Evolutionary conservation across 371 early-diverging fungal genomes (phyloP).

Genomic region (Basidiobolus meristosporus): DNA sequence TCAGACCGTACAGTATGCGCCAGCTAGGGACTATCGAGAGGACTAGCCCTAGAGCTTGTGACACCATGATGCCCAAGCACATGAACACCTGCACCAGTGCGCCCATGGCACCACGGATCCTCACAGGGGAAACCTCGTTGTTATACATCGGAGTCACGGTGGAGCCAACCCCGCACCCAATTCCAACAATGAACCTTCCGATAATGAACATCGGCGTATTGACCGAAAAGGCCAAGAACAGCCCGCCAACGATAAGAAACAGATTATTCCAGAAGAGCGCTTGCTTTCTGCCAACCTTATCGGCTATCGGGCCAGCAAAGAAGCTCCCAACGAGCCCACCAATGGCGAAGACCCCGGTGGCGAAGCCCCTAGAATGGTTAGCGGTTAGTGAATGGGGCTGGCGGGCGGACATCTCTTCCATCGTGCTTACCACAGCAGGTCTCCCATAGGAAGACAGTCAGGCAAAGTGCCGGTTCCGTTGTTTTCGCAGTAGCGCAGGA

Average conservation of each 20-base stretch:
- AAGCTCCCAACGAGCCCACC: slow-evolving; percentile 62
- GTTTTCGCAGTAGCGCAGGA: slow-evolving; percentile 1
- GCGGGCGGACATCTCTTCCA: too few species aligned
- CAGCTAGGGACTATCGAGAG: slow-evolving; percentile 36
- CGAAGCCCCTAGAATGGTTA: too few species aligned
- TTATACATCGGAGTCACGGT: slow-evolving; percentile 64
- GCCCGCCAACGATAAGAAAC: slow-evolving; percentile 37
- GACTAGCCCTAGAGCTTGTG: slow-evolving; percentile 33
- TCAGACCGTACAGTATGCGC: slow-evolving; percentile 37
- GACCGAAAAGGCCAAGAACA: slow-evolving; percentile 31
- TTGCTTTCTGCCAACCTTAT: slow-evolving; percentile 41
- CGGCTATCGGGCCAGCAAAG: slow-evolving; percentile 24
- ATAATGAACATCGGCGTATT: slow-evolving; percentile 38
- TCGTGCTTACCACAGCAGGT: not conserved
- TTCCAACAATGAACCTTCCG: slow-evolving; percentile 68
- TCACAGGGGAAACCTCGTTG: slow-evolving; percentile 56
- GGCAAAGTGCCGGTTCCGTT: not conserved
- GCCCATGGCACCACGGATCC: slow-evolving; percentile 46
- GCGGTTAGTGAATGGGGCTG: too few species aligned
- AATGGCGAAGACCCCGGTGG: slow-evolving; percentile 40
- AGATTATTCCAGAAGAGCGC: slow-evolving; percentile 40
- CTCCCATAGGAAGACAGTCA: not conserved
- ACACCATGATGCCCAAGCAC: slow-evolving; percentile 50
- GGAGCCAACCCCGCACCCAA: slow-evolving; percentile 67
- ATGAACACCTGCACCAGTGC: slow-evolving; percentile 59